Evolutionary conservation across 139 green algal species (phyloP).

Genomic region (Chlamydomonas asymmetrica): DNA sequence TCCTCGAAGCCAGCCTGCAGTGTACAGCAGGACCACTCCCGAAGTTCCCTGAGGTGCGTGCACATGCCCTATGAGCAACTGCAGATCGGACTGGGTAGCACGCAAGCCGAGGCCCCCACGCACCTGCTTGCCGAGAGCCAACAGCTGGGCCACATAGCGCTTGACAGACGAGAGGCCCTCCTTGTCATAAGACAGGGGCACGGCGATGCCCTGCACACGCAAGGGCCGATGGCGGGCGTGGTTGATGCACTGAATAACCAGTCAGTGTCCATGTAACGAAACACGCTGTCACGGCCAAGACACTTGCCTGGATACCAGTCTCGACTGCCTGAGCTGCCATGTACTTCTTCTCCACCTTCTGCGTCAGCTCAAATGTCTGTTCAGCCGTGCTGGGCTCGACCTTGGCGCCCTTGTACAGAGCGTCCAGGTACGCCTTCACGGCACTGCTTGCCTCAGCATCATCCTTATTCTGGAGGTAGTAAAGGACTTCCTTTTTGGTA

Average conservation of each 20-base stretch:
- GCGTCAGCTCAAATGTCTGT: slow-evolving; percentile 34
- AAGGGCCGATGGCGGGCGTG: too few species aligned
- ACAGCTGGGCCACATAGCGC: slow-evolving; percentile 56
- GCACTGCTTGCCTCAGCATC: slow-evolving; percentile 36
- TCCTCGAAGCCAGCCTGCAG: slow-evolving; percentile 55
- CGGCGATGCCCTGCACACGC: slow-evolving; percentile 39
- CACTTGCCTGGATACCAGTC: slow-evolving; percentile 48
- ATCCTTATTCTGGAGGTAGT: slow-evolving; percentile 39
- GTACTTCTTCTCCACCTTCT: slow-evolving; percentile 61
- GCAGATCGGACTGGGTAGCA: not conserved
- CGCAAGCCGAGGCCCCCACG: not conserved
- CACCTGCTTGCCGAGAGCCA: slow-evolving; percentile 46
- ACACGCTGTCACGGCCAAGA: too few species aligned
- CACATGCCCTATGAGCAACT: not conserved
- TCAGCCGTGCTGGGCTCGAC: slow-evolving; percentile 20
- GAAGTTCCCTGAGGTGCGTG: not conserved
- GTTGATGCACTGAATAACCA: too few species aligned
- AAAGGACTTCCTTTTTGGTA: slow-evolving; percentile 39
- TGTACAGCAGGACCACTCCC: not conserved
- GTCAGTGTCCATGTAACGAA: too few species aligned
- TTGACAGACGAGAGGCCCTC: slow-evolving; percentile 45
- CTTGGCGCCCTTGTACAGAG: slow-evolving; percentile 25
- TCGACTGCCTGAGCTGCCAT: slow-evolving; percentile 54
- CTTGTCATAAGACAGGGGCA: slow-evolving; percentile 42
- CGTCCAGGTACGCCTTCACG: slow-evolving; percentile 36